Base-by-base conservation (phyloP, 371 early-diverging fungal genomes). In the Nosema muscidifuracis region DNA sequence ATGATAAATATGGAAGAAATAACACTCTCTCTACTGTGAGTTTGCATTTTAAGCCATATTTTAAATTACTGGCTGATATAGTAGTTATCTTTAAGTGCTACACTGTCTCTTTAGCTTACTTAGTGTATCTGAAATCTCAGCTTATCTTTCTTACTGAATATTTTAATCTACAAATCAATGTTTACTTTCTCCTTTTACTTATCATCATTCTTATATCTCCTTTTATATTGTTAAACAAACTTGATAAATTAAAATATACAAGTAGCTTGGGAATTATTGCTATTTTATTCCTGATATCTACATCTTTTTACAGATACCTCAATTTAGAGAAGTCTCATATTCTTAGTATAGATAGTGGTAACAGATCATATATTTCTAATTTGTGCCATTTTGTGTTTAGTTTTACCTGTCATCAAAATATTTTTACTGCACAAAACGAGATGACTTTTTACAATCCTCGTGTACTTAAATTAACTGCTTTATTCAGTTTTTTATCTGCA, bases 351-450 rank as follows among this genome's bases (percentile, higher is more conserved):
- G 4, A 12, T 2, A 33, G 12, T 22, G 18, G 18, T 13, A 70
- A 18, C 15, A 24, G 12, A 33, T 58, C 30, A n/a, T 56, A 47
- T 16, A 20, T 71, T 33, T 38, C 26, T 7, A 67, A 62, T 43
- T 30, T 76, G 34, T 55, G 71, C 4, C 30, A 42, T 44, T 71
- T 76, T 71, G 76, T 76, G 1, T 76, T 71, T 57, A 50, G 71
- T 16, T 76, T 67, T 56, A 71, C 76, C 13, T 76, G 76, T 38
- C 76, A 76, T 28, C 76, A 76, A 36, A 71, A 71, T n/a, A 76
- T 76, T 26, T 55, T 76, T 58, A 47, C 66, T 33, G 42, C 71
- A 6, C 76, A 76, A 44, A 76, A 76, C 47, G 71, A 67, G 20
- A 62, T 57, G 44, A 42, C 12, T 24, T 20, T 26, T 1, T 40